Conservation (phyloP, 108 stramenopile genomes). For the Cyclotella kingstonii region DNA sequence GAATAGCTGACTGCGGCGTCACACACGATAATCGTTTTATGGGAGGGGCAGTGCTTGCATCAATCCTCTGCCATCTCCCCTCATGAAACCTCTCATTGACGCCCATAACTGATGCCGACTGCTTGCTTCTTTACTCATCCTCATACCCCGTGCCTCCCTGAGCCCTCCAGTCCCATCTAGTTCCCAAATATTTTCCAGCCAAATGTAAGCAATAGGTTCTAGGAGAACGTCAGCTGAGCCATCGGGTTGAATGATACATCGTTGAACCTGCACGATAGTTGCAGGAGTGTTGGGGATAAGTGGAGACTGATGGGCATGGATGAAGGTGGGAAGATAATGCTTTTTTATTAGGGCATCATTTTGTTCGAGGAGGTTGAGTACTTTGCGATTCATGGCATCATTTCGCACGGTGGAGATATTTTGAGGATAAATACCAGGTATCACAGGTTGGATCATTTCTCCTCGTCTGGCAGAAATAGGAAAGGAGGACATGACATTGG, state of each 20-base stretch:
- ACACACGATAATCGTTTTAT: too few species aligned
- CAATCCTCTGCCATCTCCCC: slow-evolving; percentile 41
- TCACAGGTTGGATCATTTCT: slow-evolving; percentile 32
- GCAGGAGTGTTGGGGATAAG: slow-evolving; percentile 44
- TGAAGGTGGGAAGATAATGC: slow-evolving; percentile 41
- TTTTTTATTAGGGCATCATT: slow-evolving; percentile 21
- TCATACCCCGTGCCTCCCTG: slow-evolving; percentile 52
- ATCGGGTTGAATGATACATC: slow-evolving; percentile 42
- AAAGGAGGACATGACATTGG: slow-evolving; percentile 50
- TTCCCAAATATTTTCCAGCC: slow-evolving; percentile 57
- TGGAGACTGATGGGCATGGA: slow-evolving; percentile 45
- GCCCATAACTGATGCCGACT: slow-evolving; percentile 25
- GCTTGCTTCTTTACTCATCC: slow-evolving; percentile 47
- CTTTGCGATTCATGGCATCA: slow-evolving; percentile 15
- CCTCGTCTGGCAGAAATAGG: slow-evolving; percentile 45
- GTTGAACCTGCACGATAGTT: slow-evolving; percentile 53
- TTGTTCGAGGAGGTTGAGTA: slow-evolving; percentile 21
- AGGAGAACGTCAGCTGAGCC: slow-evolving; percentile 68
- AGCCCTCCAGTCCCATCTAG: slow-evolving; percentile 49
- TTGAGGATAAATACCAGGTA: slow-evolving; percentile 35
- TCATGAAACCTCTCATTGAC: slow-evolving; percentile 29
- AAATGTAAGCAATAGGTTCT: slow-evolving; percentile 50
- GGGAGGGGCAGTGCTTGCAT: slow-evolving; percentile 39
- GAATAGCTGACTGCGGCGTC: too few species aligned
- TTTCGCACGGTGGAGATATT: background rate